Evolutionary conservation across 257 asterid genomes (phyloP), one percentile per base, ranked within the genome.

Genomic region (Coffea eugenioides): DNA sequence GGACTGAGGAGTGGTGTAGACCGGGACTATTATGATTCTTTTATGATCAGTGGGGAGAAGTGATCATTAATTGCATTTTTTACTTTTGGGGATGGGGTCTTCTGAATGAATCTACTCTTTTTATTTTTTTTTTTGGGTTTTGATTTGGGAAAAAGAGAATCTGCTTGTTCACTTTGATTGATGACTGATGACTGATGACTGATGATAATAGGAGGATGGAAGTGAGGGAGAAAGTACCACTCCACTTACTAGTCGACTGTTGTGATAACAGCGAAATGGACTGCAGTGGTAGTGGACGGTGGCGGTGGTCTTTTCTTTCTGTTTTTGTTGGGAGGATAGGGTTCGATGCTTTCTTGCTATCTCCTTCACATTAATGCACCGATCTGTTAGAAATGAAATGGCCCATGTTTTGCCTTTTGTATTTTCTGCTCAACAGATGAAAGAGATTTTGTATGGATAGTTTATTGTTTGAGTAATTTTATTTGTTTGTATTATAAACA

Each of bases 31-130:
- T 67, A 67, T 23, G 57, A 21, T n/a, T 45, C 75, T 61, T 62
- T 46, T 61, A 39, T 49, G 69, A 39, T 39, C 43, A 20, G 79
- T 80, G 78, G 78, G 68, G 39, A 6, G 64, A 31, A 18, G 64
- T 27, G 61, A 79, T 79, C 73, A 79, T 79, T 79, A 62, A 79
- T 79, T 72, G 82, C 82, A 23, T 41, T 48, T 7, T 66, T 65
- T 39, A 39, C 43, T 39, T 39, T 39, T 39, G 49, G 5, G 20
- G 34, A 41, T 41, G 34, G 71, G 52, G 25, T 48, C 43, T 46
- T 57, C 31, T 31, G 31, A 31, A 31, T 45, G 69, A 64, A 64
- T 25, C 77, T 14, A 16, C 18, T 12, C 54, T 39, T 0, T 39
- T 4, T 39, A 0, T 39, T 12, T 49, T 49, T 23, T 14, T 31